Conservation (phyloP, 805 yeast genomes). For the Isabelozyma gotoi region DNA sequence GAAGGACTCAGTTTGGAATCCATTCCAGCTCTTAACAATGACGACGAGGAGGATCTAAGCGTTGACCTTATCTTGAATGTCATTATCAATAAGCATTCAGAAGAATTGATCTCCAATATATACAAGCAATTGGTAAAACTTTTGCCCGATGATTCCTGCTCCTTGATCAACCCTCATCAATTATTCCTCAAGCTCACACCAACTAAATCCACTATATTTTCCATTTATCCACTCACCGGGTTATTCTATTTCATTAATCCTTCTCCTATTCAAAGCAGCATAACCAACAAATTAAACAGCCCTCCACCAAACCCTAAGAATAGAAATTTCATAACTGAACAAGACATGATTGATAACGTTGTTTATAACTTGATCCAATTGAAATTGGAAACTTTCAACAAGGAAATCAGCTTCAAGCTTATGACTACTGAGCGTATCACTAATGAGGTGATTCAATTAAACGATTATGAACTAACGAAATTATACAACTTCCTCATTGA, state of each 20-base stretch:
- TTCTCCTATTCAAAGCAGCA: conserved; percentile 31
- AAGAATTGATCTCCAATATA: conserved; percentile 26
- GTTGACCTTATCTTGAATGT: conserved; percentile 33
- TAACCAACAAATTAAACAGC: conserved; percentile 30
- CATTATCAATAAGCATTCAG: conserved; percentile 41
- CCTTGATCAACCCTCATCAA: conserved; percentile 31
- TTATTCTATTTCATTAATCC: conserved; percentile 41
- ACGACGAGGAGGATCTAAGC: conserved; percentile 30
- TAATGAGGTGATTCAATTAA: conserved; percentile 53
- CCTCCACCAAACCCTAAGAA: conserved; percentile 15
- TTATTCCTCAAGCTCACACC: conserved; percentile 31
- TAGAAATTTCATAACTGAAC: conserved; percentile 25
- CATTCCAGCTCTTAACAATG: conserved; percentile 5
- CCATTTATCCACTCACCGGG: conserved; percentile 42
- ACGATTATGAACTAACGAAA: conserved; percentile 46
- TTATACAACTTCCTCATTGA: conserved; percentile 32
- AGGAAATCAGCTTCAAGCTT: conserved; percentile 55
- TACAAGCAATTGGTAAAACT: conserved; percentile 10
- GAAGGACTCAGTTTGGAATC: background rate
- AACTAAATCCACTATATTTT: conserved; percentile 30
- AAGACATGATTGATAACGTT: conserved; percentile 29
- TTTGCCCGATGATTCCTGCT: conserved; percentile 10
- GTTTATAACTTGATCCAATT: conserved; percentile 42
- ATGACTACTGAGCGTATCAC: conserved; percentile 68
- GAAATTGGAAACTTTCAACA: conserved; percentile 47